Percentiles rank a stretch among this genome's conserved stretches.
These are phyloP conservation scores for Botrytis galanthina DNA, from an alignment of 2,329 filamentous ascomycete genomes.

Conservation along the genomic window DNA sequence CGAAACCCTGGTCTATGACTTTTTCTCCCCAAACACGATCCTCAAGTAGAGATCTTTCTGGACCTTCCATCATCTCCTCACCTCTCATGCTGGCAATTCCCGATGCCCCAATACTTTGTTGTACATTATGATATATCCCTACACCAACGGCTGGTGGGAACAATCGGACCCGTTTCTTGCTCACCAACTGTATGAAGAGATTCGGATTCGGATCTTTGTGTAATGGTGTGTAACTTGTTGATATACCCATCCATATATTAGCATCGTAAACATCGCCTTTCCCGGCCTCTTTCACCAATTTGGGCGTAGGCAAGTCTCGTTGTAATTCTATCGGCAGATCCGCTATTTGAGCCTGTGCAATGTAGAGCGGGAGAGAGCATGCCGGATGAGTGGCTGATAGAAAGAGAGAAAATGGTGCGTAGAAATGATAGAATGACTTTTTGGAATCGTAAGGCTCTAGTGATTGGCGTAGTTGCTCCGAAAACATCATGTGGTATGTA, in stretches of 20 bases:
- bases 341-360: conserved; percentile 75
- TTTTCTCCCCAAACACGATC: conserved; percentile 63
- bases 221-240: conserved; percentile 84
- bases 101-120: conserved; percentile 39
- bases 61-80: conserved; percentile 87
- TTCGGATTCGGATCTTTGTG: conserved; percentile 96
- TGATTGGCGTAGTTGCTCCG: background rate
- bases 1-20: conserved; percentile 21
- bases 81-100: conserved; percentile 56
- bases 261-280: conserved; percentile 83
- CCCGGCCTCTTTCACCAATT: conserved; percentile 59
- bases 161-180: conserved; percentile 71
- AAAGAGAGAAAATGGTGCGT: conserved; percentile 41
- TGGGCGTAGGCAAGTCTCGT: conserved; percentile 66
- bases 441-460: background rate
- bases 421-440: conserved; percentile 46
- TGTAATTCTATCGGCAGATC: conserved; percentile 64
- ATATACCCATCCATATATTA: conserved; percentile 83
- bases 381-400: conserved; percentile 23
- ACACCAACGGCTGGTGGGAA: conserved; percentile 63
- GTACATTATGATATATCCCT: conserved; percentile 57
- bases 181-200: conserved; percentile 78
- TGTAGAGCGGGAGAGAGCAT: conserved; percentile 56
- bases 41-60: conserved; percentile 65
- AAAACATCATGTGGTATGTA: background rate